Evolutionary conservation across 2,329 filamentous ascomycete genomes (phyloP), one percentile per base, ranked within the genome.

Genomic region (Colletotrichum sp.): DNA sequence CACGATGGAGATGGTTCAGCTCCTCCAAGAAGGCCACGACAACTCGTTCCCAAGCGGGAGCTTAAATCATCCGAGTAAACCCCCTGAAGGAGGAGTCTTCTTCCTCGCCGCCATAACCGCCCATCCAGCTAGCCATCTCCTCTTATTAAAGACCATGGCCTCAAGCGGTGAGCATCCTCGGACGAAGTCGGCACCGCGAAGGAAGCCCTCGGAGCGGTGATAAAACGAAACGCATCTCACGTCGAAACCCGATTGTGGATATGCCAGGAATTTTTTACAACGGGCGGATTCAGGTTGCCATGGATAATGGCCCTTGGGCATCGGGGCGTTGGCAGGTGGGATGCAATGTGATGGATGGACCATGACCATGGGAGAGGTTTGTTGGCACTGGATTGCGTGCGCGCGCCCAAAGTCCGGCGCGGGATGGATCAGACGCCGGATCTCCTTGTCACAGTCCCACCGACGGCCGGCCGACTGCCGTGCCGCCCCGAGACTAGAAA

Each of bases 391-490:
- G 39, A n/a, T 44, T 44, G 39, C 39, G 39, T 44, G 39, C 39
- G 39, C 39, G 39, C 28, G 22, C 32, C 22, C 55, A 70, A 62
- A 70, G 73, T 59, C 70, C 70, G 44, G 57, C 67, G 59, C 18
- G 39, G 30, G 36, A 64, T 62, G 18, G 44, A 22, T 60, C 52
- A 71, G 28, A 62, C 60, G 30, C 52, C 44, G 71, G 70, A 62
- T 28, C 39, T 28, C 39, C 34, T 0, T 24, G n/a, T 62, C 30
- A 39, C 32, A 22, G 44, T 48, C 22, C 30, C 36, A 32, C 73
- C 73, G 73, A 75, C 39, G 73, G 70, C 73, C 73, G 73, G 64
- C 73, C 73, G 73, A 75, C 30, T 75, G 59, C 73, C 73, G 73
- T 59, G 70, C 73, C 73, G 73, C 57, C 70, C 73, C 59, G 59